phyloP scores from a whole-genome alignment of 345 rosid species.

The Bruguiera gymnorhiza region DNA sequence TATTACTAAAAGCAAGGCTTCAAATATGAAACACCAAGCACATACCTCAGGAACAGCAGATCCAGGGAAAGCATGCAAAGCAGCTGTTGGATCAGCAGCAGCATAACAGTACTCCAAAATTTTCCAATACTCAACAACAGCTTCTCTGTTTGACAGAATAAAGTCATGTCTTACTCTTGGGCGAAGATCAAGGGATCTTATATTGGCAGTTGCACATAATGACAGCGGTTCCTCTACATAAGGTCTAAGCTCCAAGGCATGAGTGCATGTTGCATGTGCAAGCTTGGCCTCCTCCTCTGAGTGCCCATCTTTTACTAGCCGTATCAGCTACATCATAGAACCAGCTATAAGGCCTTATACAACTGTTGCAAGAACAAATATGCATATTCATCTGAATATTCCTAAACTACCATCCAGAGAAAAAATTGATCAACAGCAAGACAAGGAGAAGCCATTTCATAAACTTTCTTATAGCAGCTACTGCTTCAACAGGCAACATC shows the following conservation, averaged over 20 bases:
- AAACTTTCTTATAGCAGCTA: too few relatives aligned
- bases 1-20: not conserved
- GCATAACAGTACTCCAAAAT: slow-evolving; percentile 94
- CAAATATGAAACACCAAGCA: slow-evolving; percentile 12
- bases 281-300: slow-evolving; percentile 43
- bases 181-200: slow-evolving; percentile 65
- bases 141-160: slow-evolving; percentile 61
- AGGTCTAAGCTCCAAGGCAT: slow-evolving; percentile 88
- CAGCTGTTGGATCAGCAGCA: slow-evolving; percentile 80
- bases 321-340: slow-evolving; percentile 61
- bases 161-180: slow-evolving; percentile 94
- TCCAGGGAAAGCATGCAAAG: slow-evolving; percentile 88
- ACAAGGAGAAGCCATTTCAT: not conserved
- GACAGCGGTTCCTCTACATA: slow-evolving; percentile 81
- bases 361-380: slow-evolving; percentile 7
- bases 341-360: slow-evolving; percentile 18
- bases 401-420: not conserved
- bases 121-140: slow-evolving; percentile 89
- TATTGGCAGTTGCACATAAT: slow-evolving; percentile 47
- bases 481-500: too few relatives aligned
- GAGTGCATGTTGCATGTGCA: slow-evolving; percentile 55
- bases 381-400: slow-evolving; percentile 4
- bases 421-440: not conserved
- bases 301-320: slow-evolving; percentile 53
- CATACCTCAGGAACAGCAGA: slow-evolving; percentile 85